Conservation (phyloP, 2,329 filamentous ascomycete genomes). For the Dactylellina drechsleri region DNA sequence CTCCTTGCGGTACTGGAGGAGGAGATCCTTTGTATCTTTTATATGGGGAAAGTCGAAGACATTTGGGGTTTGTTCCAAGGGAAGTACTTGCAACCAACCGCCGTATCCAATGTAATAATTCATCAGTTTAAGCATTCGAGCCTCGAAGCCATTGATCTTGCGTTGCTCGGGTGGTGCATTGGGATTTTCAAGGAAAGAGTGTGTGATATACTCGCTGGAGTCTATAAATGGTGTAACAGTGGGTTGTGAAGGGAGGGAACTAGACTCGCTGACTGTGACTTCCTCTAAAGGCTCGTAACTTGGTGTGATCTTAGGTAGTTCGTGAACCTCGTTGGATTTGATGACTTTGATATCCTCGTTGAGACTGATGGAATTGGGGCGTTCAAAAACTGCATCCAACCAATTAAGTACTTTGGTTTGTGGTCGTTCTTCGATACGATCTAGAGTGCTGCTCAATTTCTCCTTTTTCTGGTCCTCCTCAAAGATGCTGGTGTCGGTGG, state of each 20-base stretch:
- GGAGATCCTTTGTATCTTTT: conserved; percentile 20
- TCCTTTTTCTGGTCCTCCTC: not conserved
- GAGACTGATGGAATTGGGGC: conserved; percentile 16
- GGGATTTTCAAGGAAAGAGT: not conserved
- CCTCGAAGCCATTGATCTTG: conserved; percentile 18
- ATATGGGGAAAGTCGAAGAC: conserved; percentile 1
- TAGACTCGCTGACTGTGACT: conserved; percentile 7
- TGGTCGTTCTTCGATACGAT: not conserved
- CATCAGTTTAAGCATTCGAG: conserved; percentile 1
- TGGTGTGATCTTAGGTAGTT: not conserved
- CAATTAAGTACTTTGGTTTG: not conserved
- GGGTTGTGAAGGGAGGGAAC: not conserved
- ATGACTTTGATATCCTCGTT: conserved; percentile 13
- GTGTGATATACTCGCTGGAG: conserved; percentile 2
- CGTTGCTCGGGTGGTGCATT: not conserved
- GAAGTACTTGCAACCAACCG: not conserved
- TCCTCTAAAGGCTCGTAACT: conserved; percentile 4
- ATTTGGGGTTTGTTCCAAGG: conserved; percentile 17
- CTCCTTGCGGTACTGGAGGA: conserved; percentile 2
- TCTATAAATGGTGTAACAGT: not conserved
- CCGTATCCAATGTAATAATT: conserved; percentile 11
- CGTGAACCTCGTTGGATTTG: not conserved
- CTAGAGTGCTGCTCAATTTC: not conserved
- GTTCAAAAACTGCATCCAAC: conserved; percentile 26
- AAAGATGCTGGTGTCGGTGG: not conserved